Percentiles rank a stretch among this genome's conserved stretches.
phyloP scores from a whole-genome alignment of 2,329 filamentous ascomycete species.

The Myriosclerotinia scirpicola region DNA sequence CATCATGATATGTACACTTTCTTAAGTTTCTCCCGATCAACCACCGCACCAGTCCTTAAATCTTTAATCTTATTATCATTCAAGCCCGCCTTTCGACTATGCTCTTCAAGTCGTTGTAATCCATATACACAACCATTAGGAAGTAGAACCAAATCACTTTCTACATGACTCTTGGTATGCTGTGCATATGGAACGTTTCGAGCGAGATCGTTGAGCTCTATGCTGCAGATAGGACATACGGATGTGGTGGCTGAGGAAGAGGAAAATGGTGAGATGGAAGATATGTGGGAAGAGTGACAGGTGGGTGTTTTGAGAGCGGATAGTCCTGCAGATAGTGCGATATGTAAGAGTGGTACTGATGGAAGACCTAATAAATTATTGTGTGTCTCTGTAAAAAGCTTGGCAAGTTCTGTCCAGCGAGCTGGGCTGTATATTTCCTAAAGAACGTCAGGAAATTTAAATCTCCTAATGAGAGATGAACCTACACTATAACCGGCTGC shows the following conservation, averaged over 20 bases:
- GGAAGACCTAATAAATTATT: conserved; percentile 83
- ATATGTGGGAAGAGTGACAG: conserved; percentile 64
- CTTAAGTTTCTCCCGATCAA: conserved; percentile 60
- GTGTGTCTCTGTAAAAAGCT: conserved; percentile 81
- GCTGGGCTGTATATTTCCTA: conserved; percentile 70
- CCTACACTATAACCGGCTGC: conserved; percentile 53
- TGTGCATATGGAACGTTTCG: conserved; percentile 89
- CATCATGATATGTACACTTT: conserved; percentile 85
- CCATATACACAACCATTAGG: conserved; percentile 89
- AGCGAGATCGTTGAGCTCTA: conserved; percentile 89
- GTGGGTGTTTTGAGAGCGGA: conserved; percentile 94
- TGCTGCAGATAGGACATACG: conserved; percentile 93
- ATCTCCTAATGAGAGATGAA: neutral
- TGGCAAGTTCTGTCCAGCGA: conserved; percentile 75
- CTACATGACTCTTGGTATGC: conserved; percentile 90
- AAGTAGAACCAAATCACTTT: conserved; percentile 80
- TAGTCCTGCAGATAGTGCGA: conserved; percentile 85
- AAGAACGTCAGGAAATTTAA: neutral
- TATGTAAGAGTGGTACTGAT: conserved; percentile 79
- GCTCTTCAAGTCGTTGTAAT: conserved; percentile 67
- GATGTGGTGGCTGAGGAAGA: conserved; percentile 50
- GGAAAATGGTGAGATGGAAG: conserved; percentile 38
- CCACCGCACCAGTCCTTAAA: conserved; percentile 71
- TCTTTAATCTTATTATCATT: conserved; percentile 69
- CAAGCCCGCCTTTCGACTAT: conserved; percentile 78